A percentile compares a stretch with the other conserved stretches of the same genome.
Conservation (phyloP, 495 filamentous ascomycete genomes). For the Diplogelasinospora grovesii region DNA sequence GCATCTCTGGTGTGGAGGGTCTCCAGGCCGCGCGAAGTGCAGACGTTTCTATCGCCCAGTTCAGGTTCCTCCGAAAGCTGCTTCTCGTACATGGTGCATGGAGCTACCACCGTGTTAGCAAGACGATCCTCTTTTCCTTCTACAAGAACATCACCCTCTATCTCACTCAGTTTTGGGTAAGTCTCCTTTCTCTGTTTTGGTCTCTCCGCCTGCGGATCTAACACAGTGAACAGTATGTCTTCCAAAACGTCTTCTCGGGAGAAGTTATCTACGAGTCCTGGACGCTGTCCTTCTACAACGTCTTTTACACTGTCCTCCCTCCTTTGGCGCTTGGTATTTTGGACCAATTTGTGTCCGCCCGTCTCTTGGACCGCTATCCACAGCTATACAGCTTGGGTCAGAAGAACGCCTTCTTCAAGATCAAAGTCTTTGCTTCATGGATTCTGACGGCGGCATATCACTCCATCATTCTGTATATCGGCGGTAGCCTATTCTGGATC, state of each 20-base stretch:
- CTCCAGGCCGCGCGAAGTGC: constrained; percentile 96
- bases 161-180: constrained; percentile 98
- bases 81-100: constrained; percentile 94
- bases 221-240: constrained; percentile 67
- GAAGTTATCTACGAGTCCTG: constrained; percentile 99
- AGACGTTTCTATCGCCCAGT: constrained; percentile 94
- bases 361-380: constrained; percentile 93
- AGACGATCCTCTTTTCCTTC: constrained; percentile 95
- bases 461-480: constrained; percentile 83
- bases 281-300: constrained; percentile 98
- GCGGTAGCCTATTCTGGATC: constrained; percentile 72
- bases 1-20: constrained; percentile 96
- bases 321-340: constrained; percentile 95
- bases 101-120: constrained; percentile 95
- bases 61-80: constrained; percentile 91
- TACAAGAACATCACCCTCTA: constrained; percentile 99
- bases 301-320: constrained; percentile 93
- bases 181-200: no score
- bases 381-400: constrained; percentile 94
- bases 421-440: constrained; percentile 88
- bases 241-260: constrained; percentile 97
- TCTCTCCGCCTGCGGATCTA: constrained; percentile 21
- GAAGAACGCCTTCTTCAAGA: constrained; percentile 85
- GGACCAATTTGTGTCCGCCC: constrained; percentile 95
- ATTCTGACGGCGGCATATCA: constrained; percentile 93